Conservation (phyloP, 106 monocot species). For the Dendrobium huoshanense region DNA sequence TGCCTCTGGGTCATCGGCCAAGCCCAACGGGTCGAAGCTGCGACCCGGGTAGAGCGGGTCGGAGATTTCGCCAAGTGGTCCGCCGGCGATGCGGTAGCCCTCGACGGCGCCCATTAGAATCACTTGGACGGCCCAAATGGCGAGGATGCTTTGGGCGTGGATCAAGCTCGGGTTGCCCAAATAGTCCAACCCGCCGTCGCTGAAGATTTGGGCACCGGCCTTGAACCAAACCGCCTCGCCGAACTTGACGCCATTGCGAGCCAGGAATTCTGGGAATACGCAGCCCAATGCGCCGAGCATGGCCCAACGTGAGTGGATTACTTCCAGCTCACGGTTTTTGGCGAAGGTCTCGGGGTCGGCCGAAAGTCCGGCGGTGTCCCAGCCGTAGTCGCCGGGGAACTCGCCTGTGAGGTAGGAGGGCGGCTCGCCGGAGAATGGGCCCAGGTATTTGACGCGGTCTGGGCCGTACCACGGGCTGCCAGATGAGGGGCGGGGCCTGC, state of each 20-base stretch:
- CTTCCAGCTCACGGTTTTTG: constrained; percentile 15
- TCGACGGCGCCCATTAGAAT: constrained; percentile 19
- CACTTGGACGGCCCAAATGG: constrained; percentile 18
- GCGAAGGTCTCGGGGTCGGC: constrained; percentile 23
- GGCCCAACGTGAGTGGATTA: constrained; percentile 3
- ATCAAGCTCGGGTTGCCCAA: constrained; percentile 16
- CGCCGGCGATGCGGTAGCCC: constrained; percentile 19
- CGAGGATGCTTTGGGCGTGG: constrained; percentile 23
- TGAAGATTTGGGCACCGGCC: too few relatives aligned
- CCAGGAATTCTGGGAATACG: constrained; percentile 4
- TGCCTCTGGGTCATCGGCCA: constrained; percentile 20
- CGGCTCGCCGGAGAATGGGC: constrained; percentile 18
- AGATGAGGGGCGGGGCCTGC: background rate
- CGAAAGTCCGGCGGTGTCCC: constrained; percentile 19
- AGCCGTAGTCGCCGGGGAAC: constrained; percentile 23
- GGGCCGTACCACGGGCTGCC: constrained; percentile 11
- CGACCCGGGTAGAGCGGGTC: constrained; percentile 10
- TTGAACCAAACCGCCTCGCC: too few relatives aligned
- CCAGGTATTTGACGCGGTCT: constrained; percentile 14
- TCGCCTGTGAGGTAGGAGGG: constrained; percentile 19
- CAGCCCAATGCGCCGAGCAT: constrained; percentile 8
- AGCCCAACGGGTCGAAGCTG: constrained; percentile 13
- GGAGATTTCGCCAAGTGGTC: constrained; percentile 11
- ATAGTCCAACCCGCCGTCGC: constrained; percentile 12
- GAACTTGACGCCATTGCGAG: constrained; percentile 14